Evolutionary conservation across 176 grass and related monocot genomes (phyloP), one percentile per base, ranked within the genome.

Genomic region (Saccharum officinarum): DNA sequence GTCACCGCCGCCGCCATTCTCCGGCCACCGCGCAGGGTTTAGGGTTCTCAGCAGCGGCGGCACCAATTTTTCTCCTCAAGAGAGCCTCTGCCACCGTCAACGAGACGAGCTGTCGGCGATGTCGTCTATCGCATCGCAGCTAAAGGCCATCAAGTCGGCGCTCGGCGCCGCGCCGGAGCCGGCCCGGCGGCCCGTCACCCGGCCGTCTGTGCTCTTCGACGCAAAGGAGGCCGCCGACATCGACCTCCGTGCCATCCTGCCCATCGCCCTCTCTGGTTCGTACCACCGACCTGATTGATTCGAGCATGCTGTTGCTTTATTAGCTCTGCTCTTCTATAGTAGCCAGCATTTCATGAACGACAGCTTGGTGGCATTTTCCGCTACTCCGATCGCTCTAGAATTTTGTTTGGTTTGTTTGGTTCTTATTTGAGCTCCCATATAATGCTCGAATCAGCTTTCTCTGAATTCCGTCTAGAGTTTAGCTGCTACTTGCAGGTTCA

Each of bases 61-160:
- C 67, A 40, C 10, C 67, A 26, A 17, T 54, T 79, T 39, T 1
- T 61, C 59, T 25, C n/a, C 22, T 61, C n/a, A 20, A 61, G 2
- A 4, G 18, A 11, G 10, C 22, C 23, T 1, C 18, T 20, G 10
- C 8, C 38, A 6, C 18, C 20, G 13, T 17, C 4, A 0, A 13
- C 12, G 36, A 36, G 47, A 14, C 50, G 34, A 46, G 44, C 25
- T n/a, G 12, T 13, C 46, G 14, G 45, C 59, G 78, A 90, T 90
- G 85, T 13, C 91, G 57, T 90, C 91, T 8, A 93, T 97, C 33
- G 91, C 85, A 13, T 82, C 89, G 28, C 93, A 98, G 87, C 91
- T 98, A 40, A 82, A 94, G 79, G 97, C 77, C 40, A 98, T 98
- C 84, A 95, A 90, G 85, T 91, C 96, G 76, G 88, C 82, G 18